Percentiles rank a stretch among this genome's conserved stretches.
These are phyloP conservation scores for Phytophthora cryptogea DNA, from an alignment of 352 stramenopile species.

Conservation along the genomic window DNA sequence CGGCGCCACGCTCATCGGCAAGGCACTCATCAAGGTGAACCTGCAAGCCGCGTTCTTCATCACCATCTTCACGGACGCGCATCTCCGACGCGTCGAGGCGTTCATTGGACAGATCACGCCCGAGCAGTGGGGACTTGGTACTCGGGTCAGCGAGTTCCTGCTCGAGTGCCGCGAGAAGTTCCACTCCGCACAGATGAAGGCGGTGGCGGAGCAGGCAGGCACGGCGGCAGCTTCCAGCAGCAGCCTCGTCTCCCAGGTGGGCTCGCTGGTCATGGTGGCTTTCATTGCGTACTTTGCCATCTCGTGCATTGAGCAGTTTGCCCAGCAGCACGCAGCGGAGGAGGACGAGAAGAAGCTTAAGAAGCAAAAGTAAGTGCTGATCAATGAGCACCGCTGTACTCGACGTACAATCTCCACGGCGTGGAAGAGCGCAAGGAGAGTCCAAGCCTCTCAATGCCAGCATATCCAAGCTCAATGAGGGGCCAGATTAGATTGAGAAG, in stretches of 20 bases:
- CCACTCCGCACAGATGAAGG: slow-evolving; percentile 73
- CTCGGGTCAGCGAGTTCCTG: slow-evolving; percentile 85
- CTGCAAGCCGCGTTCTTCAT: slow-evolving; percentile 92
- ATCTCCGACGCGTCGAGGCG: slow-evolving; percentile 85
- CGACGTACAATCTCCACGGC: slow-evolving; percentile 7
- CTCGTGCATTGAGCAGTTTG: slow-evolving; percentile 91
- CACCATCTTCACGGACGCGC: slow-evolving; percentile 88
- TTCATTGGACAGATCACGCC: slow-evolving; percentile 83
- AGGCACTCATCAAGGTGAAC: slow-evolving; percentile 93
- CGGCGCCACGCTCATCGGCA: slow-evolving; percentile 93
- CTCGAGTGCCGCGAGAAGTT: slow-evolving; percentile 89
- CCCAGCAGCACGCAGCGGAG: slow-evolving; percentile 87
- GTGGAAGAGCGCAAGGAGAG: slow-evolving; percentile 1
- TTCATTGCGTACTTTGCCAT: slow-evolving; percentile 92
- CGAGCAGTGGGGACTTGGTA: slow-evolving; percentile 71
- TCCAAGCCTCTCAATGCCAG: neutral
- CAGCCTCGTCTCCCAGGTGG: slow-evolving; percentile 80
- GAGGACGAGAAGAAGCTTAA: slow-evolving; percentile 89
- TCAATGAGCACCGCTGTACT: slow-evolving; percentile 3
- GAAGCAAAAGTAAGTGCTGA: slow-evolving; percentile 57
- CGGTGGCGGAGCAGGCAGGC: slow-evolving; percentile 56
- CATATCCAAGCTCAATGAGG: slow-evolving; percentile 1
- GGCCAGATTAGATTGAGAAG: slow-evolving; percentile 7
- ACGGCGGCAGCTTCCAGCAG: slow-evolving; percentile 45
- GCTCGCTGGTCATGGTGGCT: slow-evolving; percentile 81